Evolutionary conservation across 257 asterid species (phyloP), one percentile per base, ranked within the genome.

Genomic region (Agastache rugosa): DNA sequence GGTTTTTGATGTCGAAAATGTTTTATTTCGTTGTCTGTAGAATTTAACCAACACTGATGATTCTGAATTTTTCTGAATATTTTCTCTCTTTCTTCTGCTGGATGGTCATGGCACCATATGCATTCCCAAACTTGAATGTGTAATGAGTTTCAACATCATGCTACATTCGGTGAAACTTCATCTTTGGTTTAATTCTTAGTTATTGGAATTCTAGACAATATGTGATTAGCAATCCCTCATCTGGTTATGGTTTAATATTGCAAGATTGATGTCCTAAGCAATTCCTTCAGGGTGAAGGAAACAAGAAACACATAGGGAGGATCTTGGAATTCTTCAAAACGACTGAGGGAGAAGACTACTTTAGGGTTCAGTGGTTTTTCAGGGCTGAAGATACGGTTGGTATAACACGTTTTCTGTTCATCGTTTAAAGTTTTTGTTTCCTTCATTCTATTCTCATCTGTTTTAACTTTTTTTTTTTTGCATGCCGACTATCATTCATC

Each of bases 291-390:
- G 98, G 98, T 45, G 94, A 91, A 82, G 98, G 91, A 77, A 67
- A 16, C 55, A 81, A 80, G 83, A 88, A 86, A 63, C 93, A 88
- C 72, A 68, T 93, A 42, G 97, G 98, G 66, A 80, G 79, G 90
- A 86, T 93, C 80, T 77, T 93, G 85, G 98, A 93, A 79, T 91
- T 91, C 79, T 91, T 93, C 84, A 88, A 62, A 76, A 91, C 97
- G 25, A 70, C 71, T 16, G 93, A 83, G 31, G 96, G 88, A 67
- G 91, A 83, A 71, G 96, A 93, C 66, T 91, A 90, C 82, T 93
- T 90, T 71, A 80, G 98, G 81, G 95, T 94, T 61, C 98, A 91
- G 69, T 94, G 98, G 98, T 94, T 90, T 79, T 94, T 73, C 85
- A 84, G 90, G 85, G 97, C 97, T 5, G 92, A 88, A 83, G 96